Base-by-base conservation (phyloP, 2,329 filamentous ascomycete species). In the Proliferodiscus dingleyae region DNA sequence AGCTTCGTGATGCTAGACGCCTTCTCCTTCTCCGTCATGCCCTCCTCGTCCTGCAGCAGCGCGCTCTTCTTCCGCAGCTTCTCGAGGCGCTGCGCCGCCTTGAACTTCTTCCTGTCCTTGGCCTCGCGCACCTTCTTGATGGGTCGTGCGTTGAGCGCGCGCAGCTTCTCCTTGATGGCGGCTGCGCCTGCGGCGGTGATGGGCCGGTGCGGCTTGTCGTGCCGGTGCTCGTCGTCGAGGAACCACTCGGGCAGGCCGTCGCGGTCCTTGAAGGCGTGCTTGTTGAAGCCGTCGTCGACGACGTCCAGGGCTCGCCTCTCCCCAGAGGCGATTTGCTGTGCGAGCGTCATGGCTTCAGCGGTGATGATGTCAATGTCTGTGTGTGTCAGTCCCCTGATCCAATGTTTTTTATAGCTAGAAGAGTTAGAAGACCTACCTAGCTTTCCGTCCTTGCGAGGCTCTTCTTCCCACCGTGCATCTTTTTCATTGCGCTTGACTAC, bases 111-210 rank as follows among this genome's bases (percentile, higher is more conserved):
- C 49, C 93, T 79, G 28, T 90, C 91, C 70, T 94, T 90, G 19
- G 93, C 93, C 69, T 98, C 93, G 58, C 87, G 85, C 24, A 98
- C 93, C 74, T 98, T 98, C 78, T 98, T 98, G 79, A 97, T 97
- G 1, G 93, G 93, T 24, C 93, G 82, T 6, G 91, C 93, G 65
- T 98, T 97, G 59, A 95, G 79, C 0, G 93, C 90, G 24, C 91
- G 85, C 63, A 87, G 65, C 70, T 98, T 98, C 62, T 96, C 91
- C 67, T 93, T 90, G 72, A 98, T 96, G 2, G 93, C 93, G 11
- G 80, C 76, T 1, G 91, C 90, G 0, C 87, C 94, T 26, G 89
- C 89, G 59, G 93, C 93, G 41, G 84, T 89, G 60, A 95, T 91
- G n/a, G 93, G 94, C 47, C 88, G 85, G 53, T 93, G 83, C 1